Conservation (phyloP, 352 stramenopile species). For the Phytophthora cactorum region DNA sequence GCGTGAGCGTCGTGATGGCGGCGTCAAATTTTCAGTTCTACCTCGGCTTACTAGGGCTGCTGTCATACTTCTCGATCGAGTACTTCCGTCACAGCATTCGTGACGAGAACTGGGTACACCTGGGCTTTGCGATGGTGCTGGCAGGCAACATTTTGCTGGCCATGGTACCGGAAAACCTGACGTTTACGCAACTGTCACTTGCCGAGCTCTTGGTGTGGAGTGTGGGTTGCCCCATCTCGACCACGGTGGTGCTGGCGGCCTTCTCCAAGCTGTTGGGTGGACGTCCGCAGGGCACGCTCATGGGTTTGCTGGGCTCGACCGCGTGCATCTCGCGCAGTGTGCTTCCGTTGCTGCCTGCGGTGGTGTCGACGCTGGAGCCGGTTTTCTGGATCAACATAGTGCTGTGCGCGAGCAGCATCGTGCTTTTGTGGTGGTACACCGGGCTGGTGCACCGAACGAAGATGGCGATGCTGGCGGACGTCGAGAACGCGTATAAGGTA, state of each 20-base stretch:
- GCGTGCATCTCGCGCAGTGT: conserved; percentile 73
- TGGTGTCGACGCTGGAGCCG: conserved; percentile 57
- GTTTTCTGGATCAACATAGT: conserved; percentile 77
- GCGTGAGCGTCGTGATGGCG: conserved; percentile 49
- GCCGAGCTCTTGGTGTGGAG: conserved; percentile 78
- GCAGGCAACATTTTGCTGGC: conserved; percentile 62
- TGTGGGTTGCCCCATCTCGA: conserved; percentile 79
- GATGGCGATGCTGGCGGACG: conserved; percentile 46
- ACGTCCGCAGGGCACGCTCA: conserved; percentile 71
- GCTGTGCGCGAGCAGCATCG: conserved; percentile 61
- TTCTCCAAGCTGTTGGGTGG: conserved; percentile 76
- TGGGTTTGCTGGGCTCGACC: conserved; percentile 72
- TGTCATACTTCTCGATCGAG: conserved; percentile 80
- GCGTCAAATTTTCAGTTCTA: conserved; percentile 88
- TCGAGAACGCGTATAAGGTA: conserved; percentile 40
- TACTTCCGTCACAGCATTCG: conserved; percentile 64
- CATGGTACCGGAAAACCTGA: conserved; percentile 40
- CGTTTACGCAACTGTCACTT: conserved; percentile 52
- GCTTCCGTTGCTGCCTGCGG: conserved; percentile 66
- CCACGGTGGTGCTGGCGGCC: conserved; percentile 65
- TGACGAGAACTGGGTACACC: conserved; percentile 71
- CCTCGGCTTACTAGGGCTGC: conserved; percentile 62
- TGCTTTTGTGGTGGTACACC: conserved; percentile 65
- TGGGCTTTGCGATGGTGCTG: conserved; percentile 63
- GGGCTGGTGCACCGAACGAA: conserved; percentile 57